These are phyloP conservation scores for Pichia sp. DNA, from an alignment of 1,139 yeast genomes.

Conservation along the genomic window DNA sequence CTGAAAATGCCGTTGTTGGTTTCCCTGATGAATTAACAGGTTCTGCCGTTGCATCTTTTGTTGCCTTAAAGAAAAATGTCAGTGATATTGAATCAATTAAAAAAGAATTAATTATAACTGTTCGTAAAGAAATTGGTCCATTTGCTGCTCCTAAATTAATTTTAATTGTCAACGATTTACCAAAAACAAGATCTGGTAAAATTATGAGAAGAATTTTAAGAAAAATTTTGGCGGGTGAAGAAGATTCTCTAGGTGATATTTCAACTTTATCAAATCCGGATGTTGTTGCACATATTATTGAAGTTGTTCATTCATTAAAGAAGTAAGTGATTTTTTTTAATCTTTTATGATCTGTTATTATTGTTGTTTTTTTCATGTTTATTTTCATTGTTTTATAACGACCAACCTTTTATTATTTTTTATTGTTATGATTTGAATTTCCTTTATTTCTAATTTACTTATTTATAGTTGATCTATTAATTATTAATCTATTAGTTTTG, in stretches of 20 bases:
- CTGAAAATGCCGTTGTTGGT: slow-evolving; percentile 77
- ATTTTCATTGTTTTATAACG: not conserved
- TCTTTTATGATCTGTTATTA: not conserved
- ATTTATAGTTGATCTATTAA: too few relatives aligned
- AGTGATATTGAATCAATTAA: slow-evolving; percentile 40
- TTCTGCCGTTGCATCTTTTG: slow-evolving; percentile 78
- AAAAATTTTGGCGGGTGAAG: slow-evolving; percentile 72
- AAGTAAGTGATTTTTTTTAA: not conserved
- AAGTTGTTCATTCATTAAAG: slow-evolving; percentile 36
- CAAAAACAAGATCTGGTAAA: slow-evolving; percentile 80
- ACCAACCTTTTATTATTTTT: not conserved
- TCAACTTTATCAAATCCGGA: slow-evolving; percentile 73
- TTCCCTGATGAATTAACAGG: slow-evolving; percentile 78
- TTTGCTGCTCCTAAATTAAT: slow-evolving; percentile 77
- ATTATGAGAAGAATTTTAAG: slow-evolving; percentile 79
- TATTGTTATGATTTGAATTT: not conserved
- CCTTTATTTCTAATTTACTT: too few relatives aligned
- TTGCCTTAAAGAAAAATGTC: slow-evolving; percentile 48
- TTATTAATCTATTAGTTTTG: too few relatives aligned
- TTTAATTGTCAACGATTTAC: slow-evolving; percentile 67
- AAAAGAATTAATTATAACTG: slow-evolving; percentile 65
- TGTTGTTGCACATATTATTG: slow-evolving; percentile 59
- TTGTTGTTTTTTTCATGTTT: not conserved
- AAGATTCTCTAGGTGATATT: slow-evolving; percentile 70
- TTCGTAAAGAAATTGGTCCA: slow-evolving; percentile 76